Evolutionary conservation across 495 filamentous ascomycete species (phyloP), one percentile per base, ranked within the genome.

Genomic region (Evansstolkia leycettana): DNA sequence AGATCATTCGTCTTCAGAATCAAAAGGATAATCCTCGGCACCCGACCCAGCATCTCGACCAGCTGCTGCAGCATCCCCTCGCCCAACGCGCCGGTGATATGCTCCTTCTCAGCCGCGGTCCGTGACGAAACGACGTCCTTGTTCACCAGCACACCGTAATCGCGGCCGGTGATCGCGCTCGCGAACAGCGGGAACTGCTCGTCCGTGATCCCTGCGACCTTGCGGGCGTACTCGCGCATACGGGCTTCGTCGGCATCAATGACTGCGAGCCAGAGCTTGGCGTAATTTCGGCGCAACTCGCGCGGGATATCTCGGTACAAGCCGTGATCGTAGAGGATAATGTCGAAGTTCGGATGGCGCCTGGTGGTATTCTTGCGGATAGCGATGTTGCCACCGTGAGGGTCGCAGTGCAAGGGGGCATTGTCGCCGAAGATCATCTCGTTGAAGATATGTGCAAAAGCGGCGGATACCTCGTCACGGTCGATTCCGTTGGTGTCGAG

Each of bases 1-100:
- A 99, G 62, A 56, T 99, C 92, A 53, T 99, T 99, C 1, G 92
- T 99, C 61, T 99, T 99, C 35, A 99, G 69, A 45, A 99, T 95
- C 4, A 99, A 65, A 11, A 99, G 70, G 26, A 99, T 92, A 38
- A 96, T 81, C 9, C 85, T 65, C 4, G 92, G 92, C 2, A 99
- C 86, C 43, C 84, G 75, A 19, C 84, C 82, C 7, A 99, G 70
- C 46, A 99, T 64, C 38, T 89, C 82, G 7, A 99, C 82, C 7
- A 99, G 62, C 35, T 93, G 76, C 37, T 78, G 80, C 24, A 99
- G 60, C 60, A 96, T 73, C 8, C 90, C 92, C 34, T 93, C 85
- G 11, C 82, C 80, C 37, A 98, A 62, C 0, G 87, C 85, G 24
- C 70, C 68, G 19, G 82, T 76, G 51, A 98, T 89, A 5, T 72